Conservation (phyloP, 2,329 filamentous ascomycete genomes). For the Lachnellula occidentalis region DNA sequence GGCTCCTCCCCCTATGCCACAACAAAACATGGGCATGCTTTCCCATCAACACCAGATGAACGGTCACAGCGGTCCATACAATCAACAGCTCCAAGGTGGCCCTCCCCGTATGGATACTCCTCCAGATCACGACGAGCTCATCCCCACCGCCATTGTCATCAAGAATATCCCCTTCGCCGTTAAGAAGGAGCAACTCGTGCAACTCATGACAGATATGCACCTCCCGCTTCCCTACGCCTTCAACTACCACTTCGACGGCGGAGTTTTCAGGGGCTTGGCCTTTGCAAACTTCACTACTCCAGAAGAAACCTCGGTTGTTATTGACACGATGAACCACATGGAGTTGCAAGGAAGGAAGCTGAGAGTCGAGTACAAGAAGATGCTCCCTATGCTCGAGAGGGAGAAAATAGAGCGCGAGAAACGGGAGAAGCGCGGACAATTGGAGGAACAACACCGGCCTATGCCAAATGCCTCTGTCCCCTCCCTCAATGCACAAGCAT, state of each 20-base stretch:
- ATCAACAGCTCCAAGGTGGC: slow-evolving; percentile 17
- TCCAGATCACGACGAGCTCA: slow-evolving; percentile 66
- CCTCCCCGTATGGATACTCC: slow-evolving; percentile 16
- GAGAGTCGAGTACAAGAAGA: slow-evolving; percentile 98
- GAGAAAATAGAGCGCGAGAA: slow-evolving; percentile 38
- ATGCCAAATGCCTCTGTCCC: slow-evolving; percentile 37
- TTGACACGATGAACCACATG: slow-evolving; percentile 90
- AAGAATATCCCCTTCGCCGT: slow-evolving; percentile 99
- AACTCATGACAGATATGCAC: slow-evolving; percentile 89
- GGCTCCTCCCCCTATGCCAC: slow-evolving; percentile 41
- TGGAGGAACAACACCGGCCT: slow-evolving; percentile 92
- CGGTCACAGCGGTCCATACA: slow-evolving; percentile 32
- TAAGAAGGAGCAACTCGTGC: slow-evolving; percentile 90
- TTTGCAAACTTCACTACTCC: slow-evolving; percentile 98
- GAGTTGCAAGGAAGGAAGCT: slow-evolving; percentile 92
- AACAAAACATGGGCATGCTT: slow-evolving; percentile 33
- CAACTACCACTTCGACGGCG: slow-evolving; percentile 99
- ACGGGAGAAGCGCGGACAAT: slow-evolving; percentile 60
- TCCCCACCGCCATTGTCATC: slow-evolving; percentile 96
- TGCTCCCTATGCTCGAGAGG: slow-evolving; percentile 94
- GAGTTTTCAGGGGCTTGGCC: slow-evolving; percentile 89
- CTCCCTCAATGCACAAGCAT: slow-evolving; percentile 77
- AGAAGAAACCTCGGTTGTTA: slow-evolving; percentile 88
- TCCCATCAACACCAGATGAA: slow-evolving; percentile 32
- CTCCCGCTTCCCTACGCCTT: slow-evolving; percentile 95